A percentile compares a stretch with the other conserved stretches of the same genome.
phyloP scores from a whole-genome alignment of 2,329 filamentous ascomycete genomes.

The Chaetothyriales sp. region DNA sequence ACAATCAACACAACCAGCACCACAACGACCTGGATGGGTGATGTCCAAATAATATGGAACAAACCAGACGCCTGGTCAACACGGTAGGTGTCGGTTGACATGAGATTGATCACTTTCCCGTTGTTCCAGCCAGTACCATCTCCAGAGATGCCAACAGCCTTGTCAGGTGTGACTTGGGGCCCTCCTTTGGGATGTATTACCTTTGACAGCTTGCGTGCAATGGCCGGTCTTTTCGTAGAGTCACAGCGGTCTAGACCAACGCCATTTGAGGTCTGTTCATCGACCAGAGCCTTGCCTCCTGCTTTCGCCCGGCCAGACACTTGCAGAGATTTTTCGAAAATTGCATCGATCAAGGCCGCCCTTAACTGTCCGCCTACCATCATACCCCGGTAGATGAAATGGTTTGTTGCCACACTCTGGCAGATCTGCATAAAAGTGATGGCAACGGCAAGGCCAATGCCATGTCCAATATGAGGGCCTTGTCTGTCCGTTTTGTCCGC shows the following conservation, averaged over 20 bases:
- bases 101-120: slow-evolving; percentile 78
- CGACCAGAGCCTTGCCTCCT: slow-evolving; percentile 47
- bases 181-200: slow-evolving; percentile 25
- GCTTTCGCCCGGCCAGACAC: slow-evolving; percentile 79
- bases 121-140: slow-evolving; percentile 83
- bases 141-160: slow-evolving; percentile 40
- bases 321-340: slow-evolving; percentile 87
- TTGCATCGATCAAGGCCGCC: slow-evolving; percentile 67
- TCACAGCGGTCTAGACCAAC: slow-evolving; percentile 31
- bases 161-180: slow-evolving; percentile 28
- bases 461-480: slow-evolving; percentile 56
- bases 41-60: slow-evolving; percentile 85
- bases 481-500: slow-evolving; percentile 41
- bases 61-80: slow-evolving; percentile 77
- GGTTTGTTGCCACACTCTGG: slow-evolving; percentile 69
- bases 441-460: slow-evolving; percentile 70
- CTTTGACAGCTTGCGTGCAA: slow-evolving; percentile 23
- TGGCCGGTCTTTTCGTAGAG: slow-evolving; percentile 25
- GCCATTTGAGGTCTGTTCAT: slow-evolving; percentile 38
- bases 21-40: slow-evolving; percentile 63
- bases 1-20: slow-evolving; percentile 68
- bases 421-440: slow-evolving; percentile 74
- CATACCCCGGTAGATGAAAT: slow-evolving; percentile 89
- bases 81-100: slow-evolving; percentile 91
- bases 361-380: slow-evolving; percentile 74